Evolutionary conservation across 208 protist species (phyloP).

Genomic region (Crithidia thermophila): DNA sequence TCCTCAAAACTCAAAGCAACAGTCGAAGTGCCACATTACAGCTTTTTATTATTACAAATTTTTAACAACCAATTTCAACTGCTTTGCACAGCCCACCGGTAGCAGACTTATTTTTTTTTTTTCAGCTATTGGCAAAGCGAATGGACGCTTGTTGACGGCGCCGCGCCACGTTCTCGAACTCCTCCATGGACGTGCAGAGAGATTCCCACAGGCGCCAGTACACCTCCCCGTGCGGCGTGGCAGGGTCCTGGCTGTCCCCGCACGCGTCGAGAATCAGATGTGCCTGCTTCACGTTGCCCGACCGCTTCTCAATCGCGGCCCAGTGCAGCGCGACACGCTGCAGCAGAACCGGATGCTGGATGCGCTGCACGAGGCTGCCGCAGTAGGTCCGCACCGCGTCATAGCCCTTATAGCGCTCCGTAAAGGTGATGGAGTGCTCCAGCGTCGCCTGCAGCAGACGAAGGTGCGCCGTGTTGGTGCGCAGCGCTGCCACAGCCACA

Average conservation of each 20-base stretch:
- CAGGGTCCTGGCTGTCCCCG: slow-evolving; percentile 71
- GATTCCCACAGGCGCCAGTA: slow-evolving; percentile 85
- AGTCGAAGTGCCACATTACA: too few species aligned
- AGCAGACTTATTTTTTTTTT: too few species aligned
- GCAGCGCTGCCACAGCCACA: slow-evolving; percentile 25
- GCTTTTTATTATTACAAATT: too few species aligned
- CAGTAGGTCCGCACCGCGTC: slow-evolving; percentile 47
- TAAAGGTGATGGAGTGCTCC: slow-evolving; percentile 59
- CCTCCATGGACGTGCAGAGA: slow-evolving; percentile 52
- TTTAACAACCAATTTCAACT: neutral
- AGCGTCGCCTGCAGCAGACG: slow-evolving; percentile 46
- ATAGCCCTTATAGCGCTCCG: slow-evolving; percentile 47
- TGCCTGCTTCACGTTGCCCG: slow-evolving; percentile 47
- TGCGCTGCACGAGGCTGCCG: slow-evolving; percentile 35
- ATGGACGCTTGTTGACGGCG: slow-evolving; percentile 63
- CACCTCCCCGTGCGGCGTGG: slow-evolving; percentile 44
- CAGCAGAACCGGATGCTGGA: slow-evolving; percentile 41
- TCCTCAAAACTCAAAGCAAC: too few species aligned
- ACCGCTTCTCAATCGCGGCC: slow-evolving; percentile 74
- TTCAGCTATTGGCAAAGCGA: slow-evolving; percentile 31
- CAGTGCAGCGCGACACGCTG: slow-evolving; percentile 78
- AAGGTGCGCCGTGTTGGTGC: slow-evolving; percentile 17
- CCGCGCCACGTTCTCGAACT: slow-evolving; percentile 72
- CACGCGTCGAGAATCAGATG: slow-evolving; percentile 72
- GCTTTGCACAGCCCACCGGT: too few species aligned